Conservation (phyloP, 495 filamentous ascomycete genomes). For the Penicillium goetzii region DNA sequence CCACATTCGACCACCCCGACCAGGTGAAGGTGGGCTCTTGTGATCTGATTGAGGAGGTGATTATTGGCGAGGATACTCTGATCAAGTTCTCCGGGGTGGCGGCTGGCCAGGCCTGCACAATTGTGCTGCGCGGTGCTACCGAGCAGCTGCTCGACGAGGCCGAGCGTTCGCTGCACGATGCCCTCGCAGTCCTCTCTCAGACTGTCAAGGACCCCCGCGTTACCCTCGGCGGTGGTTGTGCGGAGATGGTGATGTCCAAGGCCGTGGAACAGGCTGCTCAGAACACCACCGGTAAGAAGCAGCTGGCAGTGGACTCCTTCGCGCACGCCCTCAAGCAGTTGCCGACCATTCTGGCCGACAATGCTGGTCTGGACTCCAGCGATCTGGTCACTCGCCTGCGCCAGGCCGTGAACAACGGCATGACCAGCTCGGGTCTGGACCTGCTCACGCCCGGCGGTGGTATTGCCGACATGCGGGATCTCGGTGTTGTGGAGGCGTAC, state of each 20-base stretch:
- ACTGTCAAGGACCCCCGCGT: constrained; percentile 93
- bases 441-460: constrained; percentile 87
- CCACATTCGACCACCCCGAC: constrained; percentile 97
- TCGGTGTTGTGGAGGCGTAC: constrained; percentile 98
- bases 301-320: constrained; percentile 88
- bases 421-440: constrained; percentile 89
- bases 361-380: constrained; percentile 92
- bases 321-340: constrained; percentile 87
- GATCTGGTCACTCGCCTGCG: constrained; percentile 90
- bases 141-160: constrained; percentile 97
- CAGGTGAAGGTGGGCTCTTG: constrained; percentile 94
- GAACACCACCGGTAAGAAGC: constrained; percentile 95
- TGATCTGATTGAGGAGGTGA: constrained; percentile 95
- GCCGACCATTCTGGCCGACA: constrained; percentile 96
- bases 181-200: constrained; percentile 94
- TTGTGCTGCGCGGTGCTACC: constrained; percentile 93
- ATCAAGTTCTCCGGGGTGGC: constrained; percentile 98
- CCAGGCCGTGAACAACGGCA: constrained; percentile 90
- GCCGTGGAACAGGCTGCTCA: constrained; percentile 93
- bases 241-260: constrained; percentile 99
- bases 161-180: constrained; percentile 94
- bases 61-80: constrained; percentile 95
- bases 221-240: constrained; percentile 92
- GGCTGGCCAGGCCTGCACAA: constrained; percentile 92
- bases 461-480: constrained; percentile 93